Percentiles rank a stretch among this genome's conserved stretches.
Evolutionary conservation across 805 yeast species (phyloP).

Genomic region (Candida awuae): DNA sequence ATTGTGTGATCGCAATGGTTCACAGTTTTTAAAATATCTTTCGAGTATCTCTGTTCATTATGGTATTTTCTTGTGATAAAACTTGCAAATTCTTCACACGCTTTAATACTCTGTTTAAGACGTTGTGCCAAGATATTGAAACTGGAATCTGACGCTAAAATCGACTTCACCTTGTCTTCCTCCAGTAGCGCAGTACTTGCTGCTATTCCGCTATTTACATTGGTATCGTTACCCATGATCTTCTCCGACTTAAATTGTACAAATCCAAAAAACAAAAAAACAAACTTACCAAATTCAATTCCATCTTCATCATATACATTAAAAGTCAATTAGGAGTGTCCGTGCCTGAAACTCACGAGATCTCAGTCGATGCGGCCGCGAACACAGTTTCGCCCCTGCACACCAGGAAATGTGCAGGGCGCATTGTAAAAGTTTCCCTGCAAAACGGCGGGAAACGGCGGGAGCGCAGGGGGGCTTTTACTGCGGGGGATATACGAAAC

Average conservation of each 20-base stretch:
- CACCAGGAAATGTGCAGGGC: too few species aligned
- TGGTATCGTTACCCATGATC: neutral
- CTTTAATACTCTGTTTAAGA: conserved; percentile 68
- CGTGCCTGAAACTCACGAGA: too few species aligned
- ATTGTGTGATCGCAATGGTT: conserved; percentile 32
- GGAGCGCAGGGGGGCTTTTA: too few species aligned
- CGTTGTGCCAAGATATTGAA: conserved; percentile 64
- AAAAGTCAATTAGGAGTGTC: too few species aligned
- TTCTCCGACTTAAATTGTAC: neutral
- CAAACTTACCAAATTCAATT: too few species aligned
- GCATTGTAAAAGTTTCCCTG: too few species aligned
- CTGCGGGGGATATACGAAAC: too few species aligned
- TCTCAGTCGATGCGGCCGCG: too few species aligned
- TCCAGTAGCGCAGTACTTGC: conserved; percentile 30
- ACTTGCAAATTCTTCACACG: conserved; percentile 79
- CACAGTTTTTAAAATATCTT: conserved; percentile 66
- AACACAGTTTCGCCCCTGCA: too few species aligned
- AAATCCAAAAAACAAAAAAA: too few species aligned
- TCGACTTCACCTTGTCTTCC: conserved; percentile 41
- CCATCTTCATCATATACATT: too few species aligned
- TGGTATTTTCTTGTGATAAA: conserved; percentile 71
- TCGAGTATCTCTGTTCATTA: conserved; percentile 70
- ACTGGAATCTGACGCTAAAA: conserved; percentile 65
- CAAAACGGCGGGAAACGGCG: too few species aligned
- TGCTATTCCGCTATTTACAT: neutral